Conservation (phyloP, 2,329 filamentous ascomycete genomes). For the Chrysosporium queenslandicum region DNA sequence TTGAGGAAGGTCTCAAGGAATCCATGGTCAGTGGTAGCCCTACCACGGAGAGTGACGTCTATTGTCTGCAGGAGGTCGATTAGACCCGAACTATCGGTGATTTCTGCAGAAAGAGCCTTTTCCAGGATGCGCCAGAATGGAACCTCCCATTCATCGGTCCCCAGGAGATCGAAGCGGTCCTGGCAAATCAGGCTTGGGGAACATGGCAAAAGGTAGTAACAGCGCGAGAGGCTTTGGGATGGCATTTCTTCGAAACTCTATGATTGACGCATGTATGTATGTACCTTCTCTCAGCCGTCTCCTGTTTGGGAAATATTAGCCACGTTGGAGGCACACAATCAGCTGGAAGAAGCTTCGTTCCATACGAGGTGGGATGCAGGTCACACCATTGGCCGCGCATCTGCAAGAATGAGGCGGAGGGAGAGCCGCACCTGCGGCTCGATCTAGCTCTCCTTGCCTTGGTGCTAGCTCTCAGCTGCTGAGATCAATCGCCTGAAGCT, state of each 20-base stretch:
- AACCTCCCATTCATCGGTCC: slow-evolving; percentile 10
- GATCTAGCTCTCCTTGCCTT: background rate
- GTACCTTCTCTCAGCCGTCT: background rate
- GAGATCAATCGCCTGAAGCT: too few species aligned
- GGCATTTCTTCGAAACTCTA: background rate
- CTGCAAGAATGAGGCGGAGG: background rate
- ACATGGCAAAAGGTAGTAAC: slow-evolving; percentile 10
- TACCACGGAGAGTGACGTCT: slow-evolving; percentile 5
- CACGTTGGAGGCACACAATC: background rate
- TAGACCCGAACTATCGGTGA: slow-evolving; percentile 1
- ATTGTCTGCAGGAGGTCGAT: slow-evolving; percentile 13
- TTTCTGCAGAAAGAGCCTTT: background rate
- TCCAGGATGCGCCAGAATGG: slow-evolving; percentile 13
- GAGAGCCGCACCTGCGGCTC: background rate
- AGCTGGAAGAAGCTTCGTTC: slow-evolving; percentile 1
- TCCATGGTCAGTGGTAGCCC: slow-evolving; percentile 2
- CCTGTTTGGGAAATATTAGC: background rate
- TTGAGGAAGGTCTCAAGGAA: slow-evolving; percentile 11
- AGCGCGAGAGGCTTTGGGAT: background rate
- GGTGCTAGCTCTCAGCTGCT: too few species aligned
- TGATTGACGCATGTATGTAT: background rate
- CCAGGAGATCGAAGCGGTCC: slow-evolving; percentile 13
- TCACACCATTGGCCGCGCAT: background rate
- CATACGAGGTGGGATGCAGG: background rate
- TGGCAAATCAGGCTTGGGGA: slow-evolving; percentile 9